Percentiles rank a stretch among this genome's conserved stretches.
Evolutionary conservation across 805 yeast genomes (phyloP).

Genomic region (Alloascoidea hylecoeti): DNA sequence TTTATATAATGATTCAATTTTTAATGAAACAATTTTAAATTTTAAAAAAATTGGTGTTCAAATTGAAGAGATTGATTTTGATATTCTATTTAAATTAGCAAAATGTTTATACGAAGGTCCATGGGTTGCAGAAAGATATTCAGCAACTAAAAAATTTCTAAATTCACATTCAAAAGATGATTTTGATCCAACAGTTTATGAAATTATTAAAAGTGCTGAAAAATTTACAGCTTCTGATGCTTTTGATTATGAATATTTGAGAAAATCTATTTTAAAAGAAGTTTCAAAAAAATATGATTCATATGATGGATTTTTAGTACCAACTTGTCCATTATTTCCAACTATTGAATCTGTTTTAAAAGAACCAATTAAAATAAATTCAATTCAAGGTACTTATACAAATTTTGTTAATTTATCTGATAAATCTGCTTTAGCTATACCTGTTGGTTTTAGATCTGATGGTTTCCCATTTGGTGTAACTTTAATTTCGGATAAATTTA

Average conservation of each 20-base stretch:
- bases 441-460: slow-evolving; percentile 79
- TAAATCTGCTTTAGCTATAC: slow-evolving; percentile 80
- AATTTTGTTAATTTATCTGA: slow-evolving; percentile 94
- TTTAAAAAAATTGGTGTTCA: slow-evolving; percentile 42
- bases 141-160: slow-evolving; percentile 61
- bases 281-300: slow-evolving; percentile 38
- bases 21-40: slow-evolving; percentile 40
- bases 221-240: slow-evolving; percentile 70
- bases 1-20: slow-evolving; percentile 58
- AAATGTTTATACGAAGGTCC: slow-evolving; percentile 89
- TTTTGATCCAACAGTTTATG: slow-evolving; percentile 72
- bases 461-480: slow-evolving; percentile 90
- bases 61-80: slow-evolving; percentile 52
- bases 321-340: slow-evolving; percentile 91
- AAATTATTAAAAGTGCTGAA: slow-evolving; percentile 69
- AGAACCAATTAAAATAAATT: slow-evolving; percentile 76
- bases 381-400: slow-evolving; percentile 96
- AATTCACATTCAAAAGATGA: slow-evolving; percentile 55
- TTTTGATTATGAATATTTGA: slow-evolving; percentile 74
- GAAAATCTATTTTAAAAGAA: slow-evolving; percentile 64
- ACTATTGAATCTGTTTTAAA: slow-evolving; percentile 53
- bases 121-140: slow-evolving; percentile 96
- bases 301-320: slow-evolving; percentile 72
- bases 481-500: slow-evolving; percentile 63
- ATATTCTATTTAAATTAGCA: slow-evolving; percentile 69